These are phyloP conservation scores for Mycogone perniciosa DNA, from an alignment of 2,329 filamentous ascomycete genomes.

Conservation along the genomic window DNA sequence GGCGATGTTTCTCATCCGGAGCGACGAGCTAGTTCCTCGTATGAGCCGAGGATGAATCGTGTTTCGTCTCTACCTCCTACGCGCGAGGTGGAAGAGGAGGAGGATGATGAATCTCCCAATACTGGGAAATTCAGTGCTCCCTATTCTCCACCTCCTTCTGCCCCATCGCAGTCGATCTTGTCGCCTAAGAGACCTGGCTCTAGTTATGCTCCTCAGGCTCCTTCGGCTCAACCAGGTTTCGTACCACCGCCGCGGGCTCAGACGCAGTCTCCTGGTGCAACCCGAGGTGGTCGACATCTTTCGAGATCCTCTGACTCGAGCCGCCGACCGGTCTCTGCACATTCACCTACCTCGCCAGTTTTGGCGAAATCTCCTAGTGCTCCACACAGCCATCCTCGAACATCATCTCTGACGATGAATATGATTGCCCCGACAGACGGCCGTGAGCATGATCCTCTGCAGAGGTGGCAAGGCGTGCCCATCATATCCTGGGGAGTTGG, in stretches of 20 bases:
- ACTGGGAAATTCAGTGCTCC: constrained; percentile 23
- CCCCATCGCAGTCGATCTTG: constrained; percentile 36
- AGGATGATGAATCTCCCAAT: constrained; percentile 25
- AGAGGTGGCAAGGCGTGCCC: constrained; percentile 86
- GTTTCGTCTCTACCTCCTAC: constrained; percentile 55
- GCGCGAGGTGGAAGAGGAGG: constrained; percentile 56
- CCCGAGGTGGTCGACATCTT: constrained; percentile 32
- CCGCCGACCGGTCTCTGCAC: constrained; percentile 49
- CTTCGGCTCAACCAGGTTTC: constrained; percentile 34
- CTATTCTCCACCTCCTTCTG: constrained; percentile 18
- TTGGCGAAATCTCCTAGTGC: constrained; percentile 22
- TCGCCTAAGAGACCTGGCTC: constrained; percentile 50
- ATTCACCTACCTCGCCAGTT: constrained; percentile 36
- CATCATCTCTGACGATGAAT: constrained; percentile 49
- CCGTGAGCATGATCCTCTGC: constrained; percentile 66
- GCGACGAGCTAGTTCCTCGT: constrained; percentile 45
- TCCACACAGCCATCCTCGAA: constrained; percentile 38
- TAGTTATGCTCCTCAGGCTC: constrained; percentile 43
- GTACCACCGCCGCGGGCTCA: constrained; percentile 53
- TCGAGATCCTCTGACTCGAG: constrained; percentile 35
- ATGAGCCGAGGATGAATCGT: constrained; percentile 49
- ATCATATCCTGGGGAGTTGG: constrained; percentile 85
- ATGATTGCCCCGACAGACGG: constrained; percentile 59
- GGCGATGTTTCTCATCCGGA: constrained; percentile 38
- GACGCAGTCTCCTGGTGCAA: constrained; percentile 54